Evolutionary conservation across 306 rosid species (phyloP), one percentile per base, ranked within the genome.

Genomic region (Sicyos baderoa): DNA sequence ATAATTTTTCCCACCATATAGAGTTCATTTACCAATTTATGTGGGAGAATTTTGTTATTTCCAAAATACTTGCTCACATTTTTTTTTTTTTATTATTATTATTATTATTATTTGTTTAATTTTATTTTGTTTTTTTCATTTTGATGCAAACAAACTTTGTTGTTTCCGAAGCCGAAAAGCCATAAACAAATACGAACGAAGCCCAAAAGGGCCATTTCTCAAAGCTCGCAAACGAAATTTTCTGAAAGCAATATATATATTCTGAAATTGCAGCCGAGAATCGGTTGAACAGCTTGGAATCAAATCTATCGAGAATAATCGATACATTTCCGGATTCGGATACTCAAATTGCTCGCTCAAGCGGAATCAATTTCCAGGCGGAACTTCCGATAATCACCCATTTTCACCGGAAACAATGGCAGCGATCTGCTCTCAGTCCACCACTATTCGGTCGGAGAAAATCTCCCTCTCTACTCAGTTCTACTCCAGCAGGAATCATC

Each of bases 371-470:
- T 32, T 32, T 4, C n/a, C 5, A 13, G 3, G 44, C 64, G 64
- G 19, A 2, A 6, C 7, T 45, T 45, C 13, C 54, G 40, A 21
- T 45, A 12, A 12, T 14, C 54, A 17, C 7, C 71, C 54, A 45
- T 65, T 65, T 4, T 27, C 21, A 25, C 56, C 62, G 5, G 5
- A 29, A 77, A 17, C 29, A 50, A 88, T 87, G 96, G 86, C 85
- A 58, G 84, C 78, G 70, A 63, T 82, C 27, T 68, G 78, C 15
- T 73, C 71, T 57, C 23, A 76, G 54, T 57, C 71, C 19, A 15
- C 58, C 19, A 15, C 62, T 23, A 50, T 81, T 56, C 82, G 51
- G 67, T 74, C 80, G 13, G 75, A 79, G 60, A 79, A 79, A 44
- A 69, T 72, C 71, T 77, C 76, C 68, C 45, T 77, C 77, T 73